Evolutionary conservation across 2,329 filamentous ascomycete species (phyloP), one percentile per base, ranked within the genome.

Genomic region (Colletotrichum scovillei): DNA sequence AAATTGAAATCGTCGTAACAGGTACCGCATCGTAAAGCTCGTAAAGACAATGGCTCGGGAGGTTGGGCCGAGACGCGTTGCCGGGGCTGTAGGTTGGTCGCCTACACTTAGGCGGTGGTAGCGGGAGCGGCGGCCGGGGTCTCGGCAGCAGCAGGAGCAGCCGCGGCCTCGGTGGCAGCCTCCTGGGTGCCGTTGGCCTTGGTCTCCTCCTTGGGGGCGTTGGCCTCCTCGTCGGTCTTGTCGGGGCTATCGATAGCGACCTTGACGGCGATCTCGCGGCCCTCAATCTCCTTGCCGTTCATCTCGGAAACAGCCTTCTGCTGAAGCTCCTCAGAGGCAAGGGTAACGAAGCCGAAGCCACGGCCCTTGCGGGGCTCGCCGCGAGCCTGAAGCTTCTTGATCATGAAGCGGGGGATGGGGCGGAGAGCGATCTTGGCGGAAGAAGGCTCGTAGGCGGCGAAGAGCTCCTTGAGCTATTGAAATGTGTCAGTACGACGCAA

Each of bases 261-360:
- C 94, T 99, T 99, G 90, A 99, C 97, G 77, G 97, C 97, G 79
- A 99, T 99, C 89, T 98, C 96, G 81, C 97, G 96, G 77, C 96
- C 97, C 85, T 98, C 97, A 78, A 99, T 97, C 84, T 98, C 94
- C 92, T 98, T 98, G 87, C 95, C 97, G 87, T 99, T 98, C 97
- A 99, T 99, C 90, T 99, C 97, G 66, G 87, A 83, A 77, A 98
- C 97, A 77, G 97, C 97, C 93, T 98, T 98, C 88, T 97, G 92
- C 90, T 99, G 97, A 81, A 96, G 86, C 86, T 98, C 95, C 89
- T 99, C 96, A 22, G 95, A 97, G 76, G 93, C 93, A 75, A 99
- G 92, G 74, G 95, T 98, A 76, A 99, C 97, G 84, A 99, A 99
- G 78, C 97, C 97, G 84, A 99, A 99, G 78, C 97, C 97, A 88